Evolutionary conservation across 495 filamentous ascomycete species (phyloP), one percentile per base, ranked within the genome.

Genomic region (Aspergillus coremiiformis): DNA sequence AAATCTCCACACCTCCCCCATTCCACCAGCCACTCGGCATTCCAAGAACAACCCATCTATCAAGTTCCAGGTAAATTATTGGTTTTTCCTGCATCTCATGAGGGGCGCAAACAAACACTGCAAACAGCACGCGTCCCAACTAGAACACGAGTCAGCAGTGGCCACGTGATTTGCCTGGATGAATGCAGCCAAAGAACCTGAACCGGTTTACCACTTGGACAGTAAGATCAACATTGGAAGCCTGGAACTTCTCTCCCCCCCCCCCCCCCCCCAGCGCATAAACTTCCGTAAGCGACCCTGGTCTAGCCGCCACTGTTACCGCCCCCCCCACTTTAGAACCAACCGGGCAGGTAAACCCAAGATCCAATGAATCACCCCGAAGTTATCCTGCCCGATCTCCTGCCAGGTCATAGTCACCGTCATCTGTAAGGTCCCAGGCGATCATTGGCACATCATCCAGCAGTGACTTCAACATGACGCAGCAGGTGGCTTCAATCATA

Each of bases 401-500:
- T 43, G 22, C 14, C 4, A 17, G 44, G 57, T 55, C 52, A 57
- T 20, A 17, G 27, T n/a, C n/a, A n/a, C n/a, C n/a, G 12, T 60
- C 51, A 55, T 41, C 52, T 55, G 52, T 50, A 52, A 58, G 55
- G 52, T 45, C 52, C 47, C 33, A 44, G 23, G 4, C 19, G 37
- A 20, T 54, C 51, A 51, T 49, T 54, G 51, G 46, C 49, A 33
- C 24, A 35, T 29, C 23, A 35, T 35, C 39, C 12, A 49, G 46
- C 22, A 12, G 53, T 62, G 56, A 56, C 55, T 49, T 29, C 35
- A 50, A 30, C 39, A 54, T 59, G 56, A 55, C 56, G 50, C 53
- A 47, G 47, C 17, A 49, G 45, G 42, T 35, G 20, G 41, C 42
- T 46, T 37, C 14, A 20, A 37, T 48, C 33, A 22, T 21, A 19